These are phyloP conservation scores for Acer saccharum DNA, from an alignment of 345 rosid species.

Conservation along the genomic window DNA sequence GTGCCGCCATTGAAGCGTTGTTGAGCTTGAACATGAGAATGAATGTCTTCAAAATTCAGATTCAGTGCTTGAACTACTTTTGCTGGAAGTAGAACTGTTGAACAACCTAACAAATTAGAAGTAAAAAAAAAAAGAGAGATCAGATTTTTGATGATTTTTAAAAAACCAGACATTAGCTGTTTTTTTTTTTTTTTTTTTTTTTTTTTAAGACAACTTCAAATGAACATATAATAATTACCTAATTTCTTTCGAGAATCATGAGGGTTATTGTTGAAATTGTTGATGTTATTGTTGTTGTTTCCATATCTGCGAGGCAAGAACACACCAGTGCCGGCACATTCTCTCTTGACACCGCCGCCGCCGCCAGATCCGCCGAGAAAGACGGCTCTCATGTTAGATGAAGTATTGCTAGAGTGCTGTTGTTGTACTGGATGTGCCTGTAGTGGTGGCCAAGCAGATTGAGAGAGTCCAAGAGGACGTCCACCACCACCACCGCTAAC, in stretches of 20 bases:
- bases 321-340: slow-evolving; percentile 80
- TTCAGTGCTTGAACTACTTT: slow-evolving; percentile 61
- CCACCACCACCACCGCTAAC: not conserved
- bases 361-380: slow-evolving; percentile 31
- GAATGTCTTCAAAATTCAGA: slow-evolving; percentile 34
- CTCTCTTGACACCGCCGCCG: slow-evolving; percentile 27
- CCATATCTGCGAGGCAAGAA: slow-evolving; percentile 71
- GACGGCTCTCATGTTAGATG: slow-evolving; percentile 28
- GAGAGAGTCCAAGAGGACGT: slow-evolving; percentile 28
- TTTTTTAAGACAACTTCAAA: not conserved
- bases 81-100: slow-evolving; percentile 45
- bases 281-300: not conserved
- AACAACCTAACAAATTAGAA: slow-evolving; percentile 22
- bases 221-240: slow-evolving; percentile 32
- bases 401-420: not conserved
- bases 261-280: slow-evolving; percentile 13
- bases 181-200: not conserved
- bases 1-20: slow-evolving; percentile 20
- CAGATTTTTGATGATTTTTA: not conserved
- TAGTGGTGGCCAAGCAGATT: slow-evolving; percentile 44
- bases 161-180: too few species aligned
- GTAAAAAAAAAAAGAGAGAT: not conserved
- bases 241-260: slow-evolving; percentile 57
- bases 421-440: slow-evolving; percentile 25
- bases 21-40: slow-evolving; percentile 15